Evolutionary conservation across 169 alveolate genomes (phyloP), one percentile per base, ranked within the genome.

Genomic region (Plasmodium relictum): DNA sequence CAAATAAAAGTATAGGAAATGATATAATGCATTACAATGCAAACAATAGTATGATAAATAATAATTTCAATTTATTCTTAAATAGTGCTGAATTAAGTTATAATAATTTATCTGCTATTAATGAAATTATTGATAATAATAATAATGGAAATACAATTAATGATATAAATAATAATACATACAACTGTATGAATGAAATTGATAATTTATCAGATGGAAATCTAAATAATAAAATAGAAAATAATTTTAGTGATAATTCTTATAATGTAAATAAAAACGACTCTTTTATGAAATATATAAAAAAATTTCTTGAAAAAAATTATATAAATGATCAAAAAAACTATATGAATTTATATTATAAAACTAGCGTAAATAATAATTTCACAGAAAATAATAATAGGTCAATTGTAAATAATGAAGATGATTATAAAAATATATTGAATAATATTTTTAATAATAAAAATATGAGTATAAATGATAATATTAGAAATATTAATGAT

Each of bases 281-380:
- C 24, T 61, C 74, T 41, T 76, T 76, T 56, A 76, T 76, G 89
- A 39, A 68, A 12, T 76, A 56, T 68, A 56, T 76, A 37, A 52
- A 56, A 76, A 20, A 26, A 16, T 76, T 76, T 16, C 44, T 52
- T n/a, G 74, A 76, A 6, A 65, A 63, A 20, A 76, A 31, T 52
- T 76, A 76, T 69, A 50, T 54, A 16, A 76, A 76, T 20, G 89
- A 76, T 18, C 88, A 73, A 24, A 73, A 58, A 63, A 37, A 73
- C n/a, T 73, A 73, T 37, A 56, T 73, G 50, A 63, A 73, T 20
- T n/a, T 73, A 45, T 73, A 31, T 58, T 56, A 58, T 45, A 44
- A 41, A 62, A 59, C 54, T 10, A 22, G 41, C 3, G 59, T 31
- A 18, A 61, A 26, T 18, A 16, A 5, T 12, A 48, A 16, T 3